Evolutionary conservation across 352 stramenopile genomes (phyloP).

Genomic region (Pythium grandisporangium): DNA sequence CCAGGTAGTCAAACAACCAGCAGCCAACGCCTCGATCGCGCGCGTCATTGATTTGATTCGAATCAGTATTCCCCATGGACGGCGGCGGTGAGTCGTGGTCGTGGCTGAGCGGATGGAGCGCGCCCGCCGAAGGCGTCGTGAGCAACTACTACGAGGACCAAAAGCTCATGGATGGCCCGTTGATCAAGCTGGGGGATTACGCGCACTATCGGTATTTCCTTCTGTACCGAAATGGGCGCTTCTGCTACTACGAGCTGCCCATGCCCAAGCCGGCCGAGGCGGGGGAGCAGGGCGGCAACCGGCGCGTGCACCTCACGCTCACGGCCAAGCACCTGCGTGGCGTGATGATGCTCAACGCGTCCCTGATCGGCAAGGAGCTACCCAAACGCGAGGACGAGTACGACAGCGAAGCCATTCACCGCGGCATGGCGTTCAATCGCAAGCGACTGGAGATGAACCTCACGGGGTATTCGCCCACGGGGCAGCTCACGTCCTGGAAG

Average conservation of each 20-base stretch:
- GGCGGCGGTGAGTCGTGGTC: slow-evolving; percentile 8
- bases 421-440: slow-evolving; percentile 70
- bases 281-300: slow-evolving; percentile 2
- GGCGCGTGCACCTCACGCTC: slow-evolving; percentile 60
- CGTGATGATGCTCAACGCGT: slow-evolving; percentile 80
- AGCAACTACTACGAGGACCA: slow-evolving; percentile 81
- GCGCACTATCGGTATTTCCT: slow-evolving; percentile 83
- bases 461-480: slow-evolving; percentile 66
- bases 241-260: slow-evolving; percentile 84
- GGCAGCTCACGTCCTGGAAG: slow-evolving; percentile 73
- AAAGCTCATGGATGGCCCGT: slow-evolving; percentile 78
- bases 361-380: slow-evolving; percentile 55
- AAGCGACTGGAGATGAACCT: slow-evolving; percentile 80
- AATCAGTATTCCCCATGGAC: neutral
- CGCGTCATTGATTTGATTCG: no score
- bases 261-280: slow-evolving; percentile 29
- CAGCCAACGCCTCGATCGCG: slow-evolving; percentile 13
- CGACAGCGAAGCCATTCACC: slow-evolving; percentile 51
- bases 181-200: slow-evolving; percentile 84
- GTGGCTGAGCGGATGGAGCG: slow-evolving; percentile 49
- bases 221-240: slow-evolving; percentile 70
- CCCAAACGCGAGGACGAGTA: slow-evolving; percentile 64
- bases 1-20: neutral
- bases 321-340: slow-evolving; percentile 68
- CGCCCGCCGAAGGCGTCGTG: slow-evolving; percentile 39